Evolutionary conservation across 2,329 filamentous ascomycete species (phyloP), one percentile per base, ranked within the genome.

Genomic region (Aureobasidium sp.): DNA sequence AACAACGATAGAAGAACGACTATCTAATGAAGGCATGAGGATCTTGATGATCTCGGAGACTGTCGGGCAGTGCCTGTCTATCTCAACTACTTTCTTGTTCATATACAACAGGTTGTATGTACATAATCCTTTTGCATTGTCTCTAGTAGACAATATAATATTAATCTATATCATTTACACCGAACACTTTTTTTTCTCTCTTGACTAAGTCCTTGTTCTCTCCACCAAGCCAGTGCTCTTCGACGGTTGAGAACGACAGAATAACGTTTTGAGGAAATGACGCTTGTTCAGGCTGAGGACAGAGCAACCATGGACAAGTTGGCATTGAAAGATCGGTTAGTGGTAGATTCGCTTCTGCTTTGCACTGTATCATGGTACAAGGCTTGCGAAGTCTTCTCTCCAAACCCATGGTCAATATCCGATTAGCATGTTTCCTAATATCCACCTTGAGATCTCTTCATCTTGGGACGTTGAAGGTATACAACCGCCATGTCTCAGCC

Each of bases 51-150:
- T 55, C 37, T 36, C 31, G 14, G 51, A 42, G 51, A 20, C 17
- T 39, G 22, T 29, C 41, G 37, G 51, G 51, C 51, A 42, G 51
- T 31, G 51, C 51, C 51, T n/a, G 29, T 20, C 12, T 15, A 14
- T 29, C 37, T 42, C 37, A 15, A 55, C 51, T 55, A 41, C 25
- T 55, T 55, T 55, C 51, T 55, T 55, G 36, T 55, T 31, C n/a
- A 41, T 42, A 55, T 55, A 55, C 51, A 55, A 55, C 51, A n/a
- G 51, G 51, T 55, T 55, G 51, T 55, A 55, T 55, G 51, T 55
- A 55, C 37, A 55, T 55, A 42, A 14, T 5, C 15, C 7, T 41
- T 42, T 31, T 22, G 39, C 17, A 51, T 52, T 41, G 51, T 55
- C 51, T 42, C 51, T 55, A 55, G 51, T 0, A 42, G 51, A 55